Evolutionary conservation across 305 asterid species (phyloP).

Genomic region (Fraxinus velutina): DNA sequence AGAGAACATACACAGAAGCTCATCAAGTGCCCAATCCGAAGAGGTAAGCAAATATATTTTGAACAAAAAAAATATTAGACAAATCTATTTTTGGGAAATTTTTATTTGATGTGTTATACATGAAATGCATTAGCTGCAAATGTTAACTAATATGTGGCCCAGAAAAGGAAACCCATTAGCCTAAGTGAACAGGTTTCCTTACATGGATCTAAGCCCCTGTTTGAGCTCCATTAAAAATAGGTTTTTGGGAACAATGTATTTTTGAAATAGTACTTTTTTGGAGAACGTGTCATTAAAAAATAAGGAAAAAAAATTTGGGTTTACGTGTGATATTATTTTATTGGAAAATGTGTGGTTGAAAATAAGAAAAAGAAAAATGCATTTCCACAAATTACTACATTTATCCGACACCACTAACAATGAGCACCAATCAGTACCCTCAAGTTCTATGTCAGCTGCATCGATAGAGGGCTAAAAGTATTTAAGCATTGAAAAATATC

Average conservation of each 20-base stretch:
- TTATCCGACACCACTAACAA: neutral
- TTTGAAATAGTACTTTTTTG: no score
- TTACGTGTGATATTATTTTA: neutral
- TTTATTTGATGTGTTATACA: neutral
- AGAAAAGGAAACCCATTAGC: neutral
- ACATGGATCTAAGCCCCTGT: neutral
- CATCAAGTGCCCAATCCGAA: neutral
- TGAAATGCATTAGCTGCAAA: constrained; percentile 6
- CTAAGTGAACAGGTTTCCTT: neutral
- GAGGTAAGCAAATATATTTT: neutral
- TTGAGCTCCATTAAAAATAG: no score
- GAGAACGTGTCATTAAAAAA: no score
- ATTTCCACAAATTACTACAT: neutral
- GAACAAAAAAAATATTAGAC: neutral
- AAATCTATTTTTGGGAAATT: neutral
- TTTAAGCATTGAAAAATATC: neutral
- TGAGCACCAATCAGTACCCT: neutral
- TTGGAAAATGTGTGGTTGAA: neutral
- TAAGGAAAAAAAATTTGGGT: neutral
- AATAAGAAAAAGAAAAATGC: neutral
- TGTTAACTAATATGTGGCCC: neutral
- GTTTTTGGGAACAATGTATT: no score
- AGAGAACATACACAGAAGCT: neutral
- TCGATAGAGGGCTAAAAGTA: neutral
- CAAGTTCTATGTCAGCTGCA: neutral